phyloP scores from a whole-genome alignment of 1,284 basidiomycete species.

The Phenoliferia sp. region DNA sequence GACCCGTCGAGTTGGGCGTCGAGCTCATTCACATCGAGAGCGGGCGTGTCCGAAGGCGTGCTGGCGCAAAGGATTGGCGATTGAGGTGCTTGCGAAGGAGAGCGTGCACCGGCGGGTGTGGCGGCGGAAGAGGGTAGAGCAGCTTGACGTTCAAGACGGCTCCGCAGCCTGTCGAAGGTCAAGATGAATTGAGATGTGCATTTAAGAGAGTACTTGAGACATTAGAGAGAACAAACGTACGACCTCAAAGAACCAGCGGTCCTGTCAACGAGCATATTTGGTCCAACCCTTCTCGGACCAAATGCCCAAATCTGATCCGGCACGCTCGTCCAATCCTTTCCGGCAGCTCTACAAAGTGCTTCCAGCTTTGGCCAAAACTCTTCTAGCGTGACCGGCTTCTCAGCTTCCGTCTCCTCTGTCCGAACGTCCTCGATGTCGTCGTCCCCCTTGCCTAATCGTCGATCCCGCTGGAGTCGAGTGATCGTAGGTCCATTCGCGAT shows the following conservation, averaged over 20 bases:
- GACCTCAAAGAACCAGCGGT: conserved; percentile 40
- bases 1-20: conserved; percentile 15
- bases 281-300: conserved; percentile 80
- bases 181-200: not conserved
- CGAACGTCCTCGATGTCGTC: conserved; percentile 42
- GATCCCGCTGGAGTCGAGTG: conserved; percentile 30
- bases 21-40: conserved; percentile 15
- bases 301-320: conserved; percentile 80
- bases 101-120: conserved; percentile 23
- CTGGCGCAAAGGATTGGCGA: conserved; percentile 1
- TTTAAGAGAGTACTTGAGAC: not conserved
- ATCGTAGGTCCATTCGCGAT: conserved; percentile 31
- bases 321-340: conserved; percentile 74
- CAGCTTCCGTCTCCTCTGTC: conserved; percentile 44
- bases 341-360: conserved; percentile 61
- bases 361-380: conserved; percentile 75
- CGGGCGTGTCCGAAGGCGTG: not conserved
- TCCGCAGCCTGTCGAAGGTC: conserved; percentile 23
- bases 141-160: conserved; percentile 29
- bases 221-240: conserved; percentile 32
- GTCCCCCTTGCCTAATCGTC: conserved; percentile 32
- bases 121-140: conserved; percentile 20
- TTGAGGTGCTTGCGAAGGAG: conserved; percentile 4
- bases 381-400: conserved; percentile 60
- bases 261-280: conserved; percentile 76